A percentile compares a stretch with the other conserved stretches of the same genome.
Conservation (phyloP, 169 alveolate genomes). For the Babesia ovis region DNA sequence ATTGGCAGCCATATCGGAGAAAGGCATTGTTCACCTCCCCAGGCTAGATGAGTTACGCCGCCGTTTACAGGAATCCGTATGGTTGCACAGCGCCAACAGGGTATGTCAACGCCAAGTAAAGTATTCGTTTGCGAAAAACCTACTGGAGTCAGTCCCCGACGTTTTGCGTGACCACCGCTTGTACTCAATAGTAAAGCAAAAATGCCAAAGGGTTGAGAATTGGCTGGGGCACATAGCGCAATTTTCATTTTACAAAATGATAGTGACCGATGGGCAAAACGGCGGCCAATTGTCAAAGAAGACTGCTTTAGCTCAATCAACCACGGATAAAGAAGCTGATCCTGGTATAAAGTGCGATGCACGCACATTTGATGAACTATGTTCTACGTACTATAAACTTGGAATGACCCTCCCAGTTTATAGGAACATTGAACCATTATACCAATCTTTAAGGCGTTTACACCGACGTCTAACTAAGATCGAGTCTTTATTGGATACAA, state of each 20-base stretch:
- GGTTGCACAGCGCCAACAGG: constrained; percentile 44
- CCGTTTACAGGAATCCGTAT: constrained; percentile 36
- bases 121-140: constrained; percentile 27
- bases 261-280: constrained; percentile 3
- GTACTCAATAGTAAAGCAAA: constrained; percentile 14
- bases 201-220: constrained; percentile 22
- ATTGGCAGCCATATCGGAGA: constrained; percentile 31
- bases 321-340: not conserved
- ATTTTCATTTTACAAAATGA: constrained; percentile 12
- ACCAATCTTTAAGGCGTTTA: constrained; percentile 31
- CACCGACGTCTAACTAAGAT: constrained; percentile 43
- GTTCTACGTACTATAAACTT: constrained; percentile 31
- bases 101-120: constrained; percentile 44
- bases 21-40: constrained; percentile 40
- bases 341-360: constrained; percentile 17
- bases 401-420: constrained; percentile 34
- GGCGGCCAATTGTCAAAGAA: not conserved
- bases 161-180: constrained; percentile 25
- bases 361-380: constrained; percentile 38
- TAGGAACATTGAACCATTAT: constrained; percentile 51
- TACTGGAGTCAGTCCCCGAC: constrained; percentile 37
- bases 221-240: constrained; percentile 33
- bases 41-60: constrained; percentile 36
- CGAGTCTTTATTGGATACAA: constrained; percentile 21
- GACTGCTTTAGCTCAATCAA: not conserved